Percentiles rank a stretch among this genome's conserved stretches.
phyloP scores from a whole-genome alignment of 2,329 filamentous ascomycete genomes.

The Immersiporthe knoxdaviesiana region DNA sequence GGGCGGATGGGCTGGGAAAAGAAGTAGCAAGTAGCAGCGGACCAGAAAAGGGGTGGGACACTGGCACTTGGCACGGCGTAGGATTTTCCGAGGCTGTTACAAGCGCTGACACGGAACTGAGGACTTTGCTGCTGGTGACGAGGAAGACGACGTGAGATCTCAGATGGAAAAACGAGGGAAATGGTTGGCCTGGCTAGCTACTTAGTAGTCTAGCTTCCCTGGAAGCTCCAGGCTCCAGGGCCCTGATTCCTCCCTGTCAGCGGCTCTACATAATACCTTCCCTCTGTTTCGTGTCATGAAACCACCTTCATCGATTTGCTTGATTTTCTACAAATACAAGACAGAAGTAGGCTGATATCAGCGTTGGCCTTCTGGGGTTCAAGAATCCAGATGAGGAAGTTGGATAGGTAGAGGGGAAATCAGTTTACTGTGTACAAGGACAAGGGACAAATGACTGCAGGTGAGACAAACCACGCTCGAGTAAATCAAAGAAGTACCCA shows the following conservation, averaged over 20 bases:
- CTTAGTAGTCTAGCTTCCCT: background rate
- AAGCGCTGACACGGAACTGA: background rate
- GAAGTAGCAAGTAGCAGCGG: conserved; percentile 5
- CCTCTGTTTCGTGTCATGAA: background rate
- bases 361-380: too few species aligned
- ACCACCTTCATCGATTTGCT: background rate
- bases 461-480: background rate
- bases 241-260: background rate
- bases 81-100: conserved; percentile 5
- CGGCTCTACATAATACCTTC: background rate
- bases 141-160: background rate
- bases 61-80: conserved; percentile 7
- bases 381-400: too few species aligned
- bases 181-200: background rate
- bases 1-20: conserved; percentile 2
- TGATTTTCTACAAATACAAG: background rate
- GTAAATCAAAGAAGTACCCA: background rate
- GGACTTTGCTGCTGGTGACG: background rate
- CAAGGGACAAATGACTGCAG: background rate
- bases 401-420: too few species aligned
- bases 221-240: background rate
- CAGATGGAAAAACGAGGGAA: background rate
- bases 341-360: background rate
- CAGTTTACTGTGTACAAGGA: background rate
- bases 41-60: conserved; percentile 9